Evolutionary conservation across 768 basidiomycete species (phyloP), one percentile per base, ranked within the genome.

Genomic region (Naganishia friedmannii): DNA sequence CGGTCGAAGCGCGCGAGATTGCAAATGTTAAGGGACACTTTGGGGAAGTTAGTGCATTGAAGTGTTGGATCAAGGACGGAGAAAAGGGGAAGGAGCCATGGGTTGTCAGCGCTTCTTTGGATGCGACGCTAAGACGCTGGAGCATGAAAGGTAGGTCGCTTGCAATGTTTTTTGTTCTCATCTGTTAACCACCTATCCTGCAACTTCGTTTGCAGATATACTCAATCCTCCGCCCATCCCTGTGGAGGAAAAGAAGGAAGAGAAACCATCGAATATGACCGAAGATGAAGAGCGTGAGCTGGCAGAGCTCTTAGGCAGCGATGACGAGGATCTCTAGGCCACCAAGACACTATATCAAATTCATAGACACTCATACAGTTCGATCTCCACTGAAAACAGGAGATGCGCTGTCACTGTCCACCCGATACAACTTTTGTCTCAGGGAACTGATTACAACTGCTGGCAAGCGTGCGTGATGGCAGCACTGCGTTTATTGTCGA

Each of bases 231-330:
- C 79, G 68, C 74, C 76, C 0, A 72, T 77, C n/a, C 65, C 63
- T 9, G 51, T 68, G 55, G 31, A 76, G 12, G 74, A 73, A 15
- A 60, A 75, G 17, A 77, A 77, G 42, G 74, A 75, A 51, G 77
- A 85, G 53, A 72, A 72, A 53, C 73, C 75, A 45, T 71, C 79
- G 34, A 78, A 83, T 66, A 77, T 94, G 80, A 90, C 93, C 12
- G 91, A 89, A 75, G 94, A 95, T 65, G 94, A 96, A 80, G 92
- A 93, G 75, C 85, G 87, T 26, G 93, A 96, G 79, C 83, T 97
- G 26, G 93, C 88, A 45, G 92, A 93, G 76, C 80, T 96, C 45
- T 86, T 90, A 85, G 58, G 48, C 3, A 60, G 56, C 31, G 68
- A 69, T 32, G 55, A 58, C n/a, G 69, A 70, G 23, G 23, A 48